Conservation (phyloP, 163 green algal genomes). For the Trebouxia gelatinosa region DNA sequence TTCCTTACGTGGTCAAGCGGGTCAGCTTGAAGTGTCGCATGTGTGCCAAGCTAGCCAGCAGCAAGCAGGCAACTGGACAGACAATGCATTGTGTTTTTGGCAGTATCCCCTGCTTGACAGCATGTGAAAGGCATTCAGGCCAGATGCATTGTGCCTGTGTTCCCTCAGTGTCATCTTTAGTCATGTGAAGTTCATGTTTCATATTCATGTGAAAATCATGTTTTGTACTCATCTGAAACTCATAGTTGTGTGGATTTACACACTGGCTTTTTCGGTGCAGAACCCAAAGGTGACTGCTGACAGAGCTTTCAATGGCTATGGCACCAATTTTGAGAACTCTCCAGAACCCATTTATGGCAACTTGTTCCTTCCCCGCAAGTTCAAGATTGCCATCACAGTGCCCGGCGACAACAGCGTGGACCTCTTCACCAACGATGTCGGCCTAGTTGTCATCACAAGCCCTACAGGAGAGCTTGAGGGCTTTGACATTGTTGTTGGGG, state of each 20-base stretch:
- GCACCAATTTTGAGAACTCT: conserved; percentile 94
- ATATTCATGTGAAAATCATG: background rate
- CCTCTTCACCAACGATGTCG: conserved; percentile 97
- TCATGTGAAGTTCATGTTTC: background rate
- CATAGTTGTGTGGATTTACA: background rate
- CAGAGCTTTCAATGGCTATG: conserved; percentile 87
- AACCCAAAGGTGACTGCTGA: conserved; percentile 90
- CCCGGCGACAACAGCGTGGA: conserved; percentile 98
- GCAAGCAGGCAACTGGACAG: no score
- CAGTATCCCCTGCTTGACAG: background rate
- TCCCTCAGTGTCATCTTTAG: background rate
- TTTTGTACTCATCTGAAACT: background rate
- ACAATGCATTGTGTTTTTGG: no score
- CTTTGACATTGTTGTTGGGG: conserved; percentile 89
- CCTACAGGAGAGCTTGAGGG: conserved; percentile 69
- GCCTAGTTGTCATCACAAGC: conserved; percentile 79
- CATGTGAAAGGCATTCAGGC: background rate
- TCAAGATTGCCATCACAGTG: conserved; percentile 98
- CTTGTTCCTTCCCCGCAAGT: conserved; percentile 98
- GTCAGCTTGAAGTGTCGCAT: background rate
- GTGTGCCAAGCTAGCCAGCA: background rate
- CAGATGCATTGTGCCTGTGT: background rate
- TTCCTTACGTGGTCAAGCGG: background rate
- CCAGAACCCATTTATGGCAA: conserved; percentile 97
- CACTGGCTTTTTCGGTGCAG: conserved; percentile 46